Percentiles rank a stretch among this genome's conserved stretches.
These are phyloP conservation scores for Boletus rubescentipes DNA, from an alignment of 768 basidiomycete species.

Conservation along the genomic window DNA sequence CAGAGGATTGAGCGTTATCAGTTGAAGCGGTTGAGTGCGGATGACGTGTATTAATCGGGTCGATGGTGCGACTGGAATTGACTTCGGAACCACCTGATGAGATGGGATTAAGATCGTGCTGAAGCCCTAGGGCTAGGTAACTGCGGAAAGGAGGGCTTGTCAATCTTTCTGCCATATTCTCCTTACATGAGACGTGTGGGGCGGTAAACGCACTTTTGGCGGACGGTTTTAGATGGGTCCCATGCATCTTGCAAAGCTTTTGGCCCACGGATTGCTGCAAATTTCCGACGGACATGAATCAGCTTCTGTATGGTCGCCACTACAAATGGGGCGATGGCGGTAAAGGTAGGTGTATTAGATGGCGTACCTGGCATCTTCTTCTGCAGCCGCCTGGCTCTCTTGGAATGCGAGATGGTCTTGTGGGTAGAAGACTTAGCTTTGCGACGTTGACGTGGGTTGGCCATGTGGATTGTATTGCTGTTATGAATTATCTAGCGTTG, in stretches of 20 bases:
- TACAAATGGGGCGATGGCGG: not conserved
- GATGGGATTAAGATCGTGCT: conserved; percentile 63
- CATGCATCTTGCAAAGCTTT: conserved; percentile 80
- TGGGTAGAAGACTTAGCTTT: conserved; percentile 81
- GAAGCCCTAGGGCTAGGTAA: conserved; percentile 76
- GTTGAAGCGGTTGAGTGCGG: not conserved
- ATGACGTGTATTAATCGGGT: not conserved
- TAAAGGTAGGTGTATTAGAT: not conserved
- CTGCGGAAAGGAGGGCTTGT: conserved; percentile 36
- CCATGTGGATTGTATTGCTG: conserved; percentile 44
- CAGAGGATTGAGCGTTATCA: not conserved
- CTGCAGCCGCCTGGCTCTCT: conserved; percentile 68
- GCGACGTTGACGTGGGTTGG: conserved; percentile 89
- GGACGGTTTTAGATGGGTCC: conserved; percentile 84
- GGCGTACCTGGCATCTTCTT: conserved; percentile 75
- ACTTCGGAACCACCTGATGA: conserved; percentile 69
- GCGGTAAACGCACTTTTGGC: conserved; percentile 76
- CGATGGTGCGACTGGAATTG: conserved; percentile 4
- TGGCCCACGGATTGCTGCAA: conserved; percentile 75
- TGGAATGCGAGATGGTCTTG: conserved; percentile 70
- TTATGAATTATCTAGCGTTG: not conserved
- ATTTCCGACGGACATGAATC: not conserved
- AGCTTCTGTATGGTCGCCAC: conserved; percentile 4
- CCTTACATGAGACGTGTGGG: not conserved
- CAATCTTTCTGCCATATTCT: not conserved